phyloP scores from a whole-genome alignment of 345 rosid species.

The Murraya paniculata region DNA sequence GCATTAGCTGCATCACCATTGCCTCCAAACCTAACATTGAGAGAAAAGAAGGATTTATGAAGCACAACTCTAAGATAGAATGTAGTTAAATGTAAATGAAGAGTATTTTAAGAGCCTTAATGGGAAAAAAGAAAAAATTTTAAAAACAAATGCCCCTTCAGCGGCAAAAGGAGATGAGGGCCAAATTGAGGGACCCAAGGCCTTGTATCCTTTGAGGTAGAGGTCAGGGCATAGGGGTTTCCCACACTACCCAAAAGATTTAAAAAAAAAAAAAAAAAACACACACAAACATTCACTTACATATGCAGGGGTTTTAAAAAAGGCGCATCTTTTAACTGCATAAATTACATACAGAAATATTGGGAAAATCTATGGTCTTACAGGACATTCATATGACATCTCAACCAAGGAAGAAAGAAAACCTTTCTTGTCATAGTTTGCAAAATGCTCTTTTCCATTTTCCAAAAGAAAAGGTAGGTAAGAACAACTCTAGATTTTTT shows the following conservation, averaged over 20 bases:
- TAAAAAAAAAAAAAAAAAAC: too few relatives aligned
- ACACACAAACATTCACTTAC: not conserved
- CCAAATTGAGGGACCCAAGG: not conserved
- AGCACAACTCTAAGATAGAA: not conserved
- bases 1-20: constrained; percentile 16
- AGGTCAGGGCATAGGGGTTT: not conserved
- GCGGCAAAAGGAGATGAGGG: not conserved
- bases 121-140: not conserved
- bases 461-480: not conserved
- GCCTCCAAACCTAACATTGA: constrained; percentile 26
- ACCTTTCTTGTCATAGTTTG: not conserved
- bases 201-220: not conserved
- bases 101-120: not conserved
- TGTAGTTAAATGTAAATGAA: not conserved
- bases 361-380: not conserved
- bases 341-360: not conserved
- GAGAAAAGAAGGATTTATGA: not conserved
- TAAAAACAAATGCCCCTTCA: not conserved
- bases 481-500: not conserved
- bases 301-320: not conserved
- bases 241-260: not conserved
- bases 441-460: not conserved
- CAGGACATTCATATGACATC: not conserved
- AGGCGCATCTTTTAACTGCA: not conserved
- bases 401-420: not conserved